Evolutionary conservation across 306 rosid species (phyloP).

Genomic region (Dryas drummondii): DNA sequence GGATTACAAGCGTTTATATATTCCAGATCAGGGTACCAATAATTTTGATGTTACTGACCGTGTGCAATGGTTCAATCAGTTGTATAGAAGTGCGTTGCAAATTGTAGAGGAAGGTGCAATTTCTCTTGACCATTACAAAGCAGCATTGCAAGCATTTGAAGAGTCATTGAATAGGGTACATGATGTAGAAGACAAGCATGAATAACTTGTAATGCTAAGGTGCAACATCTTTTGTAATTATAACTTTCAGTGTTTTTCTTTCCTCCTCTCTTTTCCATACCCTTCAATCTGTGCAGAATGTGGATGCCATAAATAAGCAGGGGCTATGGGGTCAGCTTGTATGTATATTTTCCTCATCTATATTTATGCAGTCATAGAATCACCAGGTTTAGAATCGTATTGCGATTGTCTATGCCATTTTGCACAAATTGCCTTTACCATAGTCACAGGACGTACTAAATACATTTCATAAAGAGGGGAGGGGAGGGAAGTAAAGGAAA

Average conservation of each 20-base stretch:
- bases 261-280: not conserved
- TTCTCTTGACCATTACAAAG: constrained; percentile 76
- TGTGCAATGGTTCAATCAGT: constrained; percentile 61
- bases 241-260: not conserved
- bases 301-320: not conserved
- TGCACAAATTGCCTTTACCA: not conserved
- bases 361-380: not conserved
- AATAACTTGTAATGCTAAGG: not conserved
- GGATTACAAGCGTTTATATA: constrained; percentile 74
- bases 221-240: not conserved
- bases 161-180: constrained; percentile 80
- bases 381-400: not conserved
- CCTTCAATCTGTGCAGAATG: not conserved
- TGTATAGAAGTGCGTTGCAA: constrained; percentile 76
- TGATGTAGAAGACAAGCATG: constrained; percentile 53
- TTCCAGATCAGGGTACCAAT: constrained; percentile 46
- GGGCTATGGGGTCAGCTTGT: not conserved
- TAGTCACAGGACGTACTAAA: too few relatives aligned
- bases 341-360: not conserved
- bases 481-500: too few relatives aligned
- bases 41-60: constrained; percentile 40
- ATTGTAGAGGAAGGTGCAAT: constrained; percentile 84
- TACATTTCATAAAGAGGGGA: too few relatives aligned
- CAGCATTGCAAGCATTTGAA: constrained; percentile 68
- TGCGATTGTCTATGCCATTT: not conserved